Evolutionary conservation across 345 rosid species (phyloP).

Genomic region (Excoecaria cochinchinensis): DNA sequence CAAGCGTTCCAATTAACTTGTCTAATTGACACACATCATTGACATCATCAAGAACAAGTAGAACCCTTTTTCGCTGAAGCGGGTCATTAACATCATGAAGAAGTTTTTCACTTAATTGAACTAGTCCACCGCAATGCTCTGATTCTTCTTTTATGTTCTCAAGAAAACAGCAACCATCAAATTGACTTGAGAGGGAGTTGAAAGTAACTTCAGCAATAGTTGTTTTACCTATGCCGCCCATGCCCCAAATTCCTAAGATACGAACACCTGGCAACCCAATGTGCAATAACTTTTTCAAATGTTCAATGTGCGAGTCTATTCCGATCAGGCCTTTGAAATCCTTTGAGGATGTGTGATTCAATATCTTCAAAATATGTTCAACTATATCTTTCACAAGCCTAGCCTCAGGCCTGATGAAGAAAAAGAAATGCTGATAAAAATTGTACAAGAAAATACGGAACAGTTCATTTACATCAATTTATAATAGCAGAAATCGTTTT

Average conservation of each 20-base stretch:
- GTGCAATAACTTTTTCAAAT: not conserved
- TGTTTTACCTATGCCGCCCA: conserved; percentile 4
- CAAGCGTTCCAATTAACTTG: not conserved
- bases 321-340: not conserved
- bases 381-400: not conserved
- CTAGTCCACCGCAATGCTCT: not conserved
- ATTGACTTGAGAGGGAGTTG: not conserved
- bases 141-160: not conserved
- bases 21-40: not conserved
- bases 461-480: not conserved
- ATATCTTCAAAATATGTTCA: not conserved
- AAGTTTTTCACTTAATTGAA: not conserved
- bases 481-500: no score
- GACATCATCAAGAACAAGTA: conserved; percentile 4
- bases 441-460: not conserved
- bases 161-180: conserved; percentile 1
- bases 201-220: not conserved
- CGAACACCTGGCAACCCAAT: not conserved
- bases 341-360: not conserved
- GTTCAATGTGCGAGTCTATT: not conserved
- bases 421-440: not conserved
- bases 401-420: not conserved
- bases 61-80: not conserved
- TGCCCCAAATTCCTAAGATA: not conserved
- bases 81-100: not conserved